Evolutionary conservation across 2,329 filamentous ascomycete genomes (phyloP).

Genomic region (Ophiostoma pallidulum): DNA sequence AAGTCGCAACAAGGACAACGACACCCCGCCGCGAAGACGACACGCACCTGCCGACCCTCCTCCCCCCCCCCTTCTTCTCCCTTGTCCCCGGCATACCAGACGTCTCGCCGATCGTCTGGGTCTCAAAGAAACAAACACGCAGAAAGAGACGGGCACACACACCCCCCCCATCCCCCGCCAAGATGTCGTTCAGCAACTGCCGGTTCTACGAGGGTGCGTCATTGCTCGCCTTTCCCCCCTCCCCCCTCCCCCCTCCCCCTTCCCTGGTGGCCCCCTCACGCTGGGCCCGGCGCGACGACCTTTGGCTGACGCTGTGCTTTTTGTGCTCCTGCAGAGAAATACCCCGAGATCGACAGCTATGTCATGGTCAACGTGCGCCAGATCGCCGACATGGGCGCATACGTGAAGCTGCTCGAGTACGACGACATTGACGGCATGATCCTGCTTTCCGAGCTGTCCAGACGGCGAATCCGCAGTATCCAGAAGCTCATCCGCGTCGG

Average conservation of each 20-base stretch:
- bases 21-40: neutral
- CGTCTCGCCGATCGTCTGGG: neutral
- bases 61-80: too few species aligned
- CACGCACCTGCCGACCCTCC: neutral
- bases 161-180: too few species aligned
- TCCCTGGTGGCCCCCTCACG: neutral
- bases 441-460: slow-evolving; percentile 89
- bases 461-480: slow-evolving; percentile 96
- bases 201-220: slow-evolving; percentile 28
- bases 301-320: neutral
- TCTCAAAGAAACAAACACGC: neutral
- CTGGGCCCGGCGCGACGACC: neutral
- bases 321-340: slow-evolving; percentile 50
- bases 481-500: slow-evolving; percentile 98
- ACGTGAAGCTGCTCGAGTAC: slow-evolving; percentile 98
- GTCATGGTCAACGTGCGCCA: slow-evolving; percentile 95
- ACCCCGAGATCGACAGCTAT: slow-evolving; percentile 96
- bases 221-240: neutral
- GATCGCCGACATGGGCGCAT: slow-evolving; percentile 99
- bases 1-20: neutral
- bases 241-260: neutral
- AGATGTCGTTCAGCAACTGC: slow-evolving; percentile 31
- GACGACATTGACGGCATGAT: slow-evolving; percentile 99
- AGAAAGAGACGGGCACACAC: slow-evolving; percentile 1
- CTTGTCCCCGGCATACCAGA: too few species aligned